Evolutionary conservation across 495 filamentous ascomycete genomes (phyloP).

Genomic region (Penicillium simplicissimum): DNA sequence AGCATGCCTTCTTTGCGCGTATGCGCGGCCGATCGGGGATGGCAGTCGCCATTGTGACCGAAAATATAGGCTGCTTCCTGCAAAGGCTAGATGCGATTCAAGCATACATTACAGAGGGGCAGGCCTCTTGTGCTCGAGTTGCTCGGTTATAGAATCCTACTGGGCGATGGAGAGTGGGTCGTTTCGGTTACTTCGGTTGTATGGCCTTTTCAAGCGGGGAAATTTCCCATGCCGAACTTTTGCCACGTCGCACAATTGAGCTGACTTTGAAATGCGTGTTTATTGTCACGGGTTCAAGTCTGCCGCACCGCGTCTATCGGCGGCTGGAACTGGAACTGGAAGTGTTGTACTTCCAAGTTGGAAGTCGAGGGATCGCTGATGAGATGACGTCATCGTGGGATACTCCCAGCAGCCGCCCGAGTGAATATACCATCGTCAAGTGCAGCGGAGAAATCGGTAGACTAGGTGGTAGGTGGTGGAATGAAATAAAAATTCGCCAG

Average conservation of each 20-base stretch:
- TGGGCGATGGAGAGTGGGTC: slow-evolving; percentile 12
- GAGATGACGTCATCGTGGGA: too few relatives aligned
- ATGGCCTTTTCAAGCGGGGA: slow-evolving; percentile 9
- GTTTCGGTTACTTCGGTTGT: slow-evolving; percentile 28
- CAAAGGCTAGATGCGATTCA: neutral
- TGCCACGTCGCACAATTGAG: neutral
- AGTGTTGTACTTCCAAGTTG: too few relatives aligned
- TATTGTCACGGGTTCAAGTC: too few relatives aligned
- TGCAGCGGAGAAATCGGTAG: too few relatives aligned
- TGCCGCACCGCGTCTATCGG: too few relatives aligned
- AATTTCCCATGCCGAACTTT: neutral
- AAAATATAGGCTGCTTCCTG: slow-evolving; percentile 20
- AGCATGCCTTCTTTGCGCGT: slow-evolving; percentile 48
- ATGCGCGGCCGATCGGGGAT: slow-evolving; percentile 23
- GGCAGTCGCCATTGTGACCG: slow-evolving; percentile 12
- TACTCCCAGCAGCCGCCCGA: too few relatives aligned
- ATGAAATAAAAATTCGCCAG: too few relatives aligned
- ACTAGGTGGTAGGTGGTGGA: too few relatives aligned
- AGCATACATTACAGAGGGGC: neutral
- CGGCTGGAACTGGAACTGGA: too few relatives aligned
- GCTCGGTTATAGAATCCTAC: slow-evolving; percentile 15
- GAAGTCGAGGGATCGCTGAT: too few relatives aligned
- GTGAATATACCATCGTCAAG: too few relatives aligned
- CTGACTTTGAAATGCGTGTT: neutral
- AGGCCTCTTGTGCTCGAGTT: slow-evolving; percentile 3